phyloP scores from a whole-genome alignment of 768 basidiomycete genomes.

The Suillus decipiens region DNA sequence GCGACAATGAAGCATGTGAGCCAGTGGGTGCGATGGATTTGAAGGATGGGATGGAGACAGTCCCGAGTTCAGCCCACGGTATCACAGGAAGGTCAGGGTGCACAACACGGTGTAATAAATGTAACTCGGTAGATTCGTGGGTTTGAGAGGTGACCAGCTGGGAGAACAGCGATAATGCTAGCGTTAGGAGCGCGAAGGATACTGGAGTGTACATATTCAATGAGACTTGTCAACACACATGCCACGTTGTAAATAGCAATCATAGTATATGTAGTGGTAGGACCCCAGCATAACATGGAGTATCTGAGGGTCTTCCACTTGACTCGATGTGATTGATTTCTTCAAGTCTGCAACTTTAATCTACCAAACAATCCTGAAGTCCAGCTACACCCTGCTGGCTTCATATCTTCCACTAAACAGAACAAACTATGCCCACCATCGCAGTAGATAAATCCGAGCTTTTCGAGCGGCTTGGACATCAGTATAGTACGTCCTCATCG shows the following conservation, averaged over 20 bases:
- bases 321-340: constrained; percentile 13
- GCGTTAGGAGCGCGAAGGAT: constrained; percentile 5
- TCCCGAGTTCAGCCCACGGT: constrained; percentile 28
- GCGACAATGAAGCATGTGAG: constrained; percentile 36
- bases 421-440: constrained; percentile 81
- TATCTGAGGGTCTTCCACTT: constrained; percentile 21
- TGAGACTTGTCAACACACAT: neutral
- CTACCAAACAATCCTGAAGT: neutral
- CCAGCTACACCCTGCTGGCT: constrained; percentile 3
- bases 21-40: constrained; percentile 38
- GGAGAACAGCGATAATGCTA: constrained; percentile 15
- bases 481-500: constrained; percentile 61
- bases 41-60: constrained; percentile 24
- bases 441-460: constrained; percentile 95
- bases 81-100: constrained; percentile 32
- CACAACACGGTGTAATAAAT: constrained; percentile 30
- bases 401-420: neutral
- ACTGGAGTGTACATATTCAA: constrained; percentile 10
- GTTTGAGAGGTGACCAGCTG: neutral
- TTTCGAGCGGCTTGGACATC: constrained; percentile 79
- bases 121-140: neutral
- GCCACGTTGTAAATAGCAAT: neutral
- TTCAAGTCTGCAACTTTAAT: constrained; percentile 4
- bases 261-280: neutral
- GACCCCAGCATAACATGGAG: constrained; percentile 9